Base-by-base conservation (phyloP, 306 rosid species). In the Sphenostylis stenocarpa region DNA sequence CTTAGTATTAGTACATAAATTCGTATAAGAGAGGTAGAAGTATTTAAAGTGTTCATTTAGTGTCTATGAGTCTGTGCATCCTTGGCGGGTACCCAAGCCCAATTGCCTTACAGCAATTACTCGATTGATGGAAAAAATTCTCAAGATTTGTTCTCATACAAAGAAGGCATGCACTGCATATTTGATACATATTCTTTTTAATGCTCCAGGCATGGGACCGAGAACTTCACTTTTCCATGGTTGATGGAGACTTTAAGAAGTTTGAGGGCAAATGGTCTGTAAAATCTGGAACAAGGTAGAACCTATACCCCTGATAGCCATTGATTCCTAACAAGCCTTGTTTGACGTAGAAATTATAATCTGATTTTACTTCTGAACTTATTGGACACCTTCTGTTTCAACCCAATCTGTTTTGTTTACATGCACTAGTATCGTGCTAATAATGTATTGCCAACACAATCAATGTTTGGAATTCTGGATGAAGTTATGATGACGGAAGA, bases 201-300 rank as follows among this genome's bases (percentile, higher is more conserved):
- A 83, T 80, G 86, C 72, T 84, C 68, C 80, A 95, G 98, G 93
- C 70, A 76, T 85, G 82, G 82, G 85, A 87, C 72, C 95, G 95
- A 69, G 95, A 92, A 75, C 98, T 95, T 68, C 93, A 67, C 70
- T 95, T 95, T 82, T 95, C 94, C 70, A 92, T 95, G 98, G 98
- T 95, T 74, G 98, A 95, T 82, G 98, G 98, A 62, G 98, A 95
- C 84, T 95, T 89, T 60, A 95, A 92, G 82, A 92, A 92, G 86
- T 95, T 90, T 83, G 98, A 95, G 68, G 98, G 98, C 51, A 92
- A 92, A 88, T 95, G 98, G 98, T 88, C 87, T 11, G 81, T 92
- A 58, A 90, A 91, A 81, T 91, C 92, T 72, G 92, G 93, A 75
- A 84, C 81, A 57, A 87, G 97, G 98, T 90, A 77, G 66, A 74